Evolutionary conservation across 805 yeast species (phyloP).

Genomic region (Lipomyces kockii): DNA sequence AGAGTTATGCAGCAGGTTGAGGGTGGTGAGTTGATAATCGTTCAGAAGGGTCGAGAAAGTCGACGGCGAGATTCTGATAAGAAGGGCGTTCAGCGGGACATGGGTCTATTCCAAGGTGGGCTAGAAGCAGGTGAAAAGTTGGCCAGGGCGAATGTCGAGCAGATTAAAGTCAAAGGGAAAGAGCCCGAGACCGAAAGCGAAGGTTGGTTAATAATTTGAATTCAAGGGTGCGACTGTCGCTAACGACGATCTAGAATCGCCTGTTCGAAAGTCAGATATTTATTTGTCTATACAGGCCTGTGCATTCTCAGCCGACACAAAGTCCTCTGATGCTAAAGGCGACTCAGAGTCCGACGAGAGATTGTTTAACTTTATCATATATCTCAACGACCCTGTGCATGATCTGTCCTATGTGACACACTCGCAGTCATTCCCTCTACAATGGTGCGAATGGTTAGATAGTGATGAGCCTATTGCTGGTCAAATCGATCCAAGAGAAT

Average conservation of each 20-base stretch:
- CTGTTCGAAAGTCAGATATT: slow-evolving; percentile 57
- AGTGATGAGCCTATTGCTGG: slow-evolving; percentile 40
- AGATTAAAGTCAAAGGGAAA: slow-evolving; percentile 46
- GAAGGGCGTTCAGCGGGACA: slow-evolving; percentile 49
- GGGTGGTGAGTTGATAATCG: slow-evolving; percentile 63
- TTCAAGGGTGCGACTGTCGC: not conserved
- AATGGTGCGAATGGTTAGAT: slow-evolving; percentile 94
- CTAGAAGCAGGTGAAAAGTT: slow-evolving; percentile 84
- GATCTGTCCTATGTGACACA: slow-evolving; percentile 71
- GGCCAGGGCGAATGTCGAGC: slow-evolving; percentile 77
- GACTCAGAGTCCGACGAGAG: slow-evolving; percentile 48
- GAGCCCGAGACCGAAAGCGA: slow-evolving; percentile 41
- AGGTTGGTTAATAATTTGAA: not conserved
- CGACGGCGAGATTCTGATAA: slow-evolving; percentile 45
- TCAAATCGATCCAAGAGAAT: slow-evolving; percentile 60
- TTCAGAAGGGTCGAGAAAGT: slow-evolving; percentile 52
- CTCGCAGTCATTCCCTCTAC: slow-evolving; percentile 87
- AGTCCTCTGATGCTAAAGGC: slow-evolving; percentile 39
- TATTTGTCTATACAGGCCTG: slow-evolving; percentile 74
- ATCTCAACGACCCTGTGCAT: slow-evolving; percentile 79
- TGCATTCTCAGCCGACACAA: slow-evolving; percentile 42
- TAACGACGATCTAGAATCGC: slow-evolving; percentile 23
- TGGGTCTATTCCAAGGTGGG: slow-evolving; percentile 78
- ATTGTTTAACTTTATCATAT: slow-evolving; percentile 70
- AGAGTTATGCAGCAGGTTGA: slow-evolving; percentile 68